These are phyloP conservation scores for Ogataea ramenticola DNA, from an alignment of 805 yeast genomes.

Conservation along the genomic window DNA sequence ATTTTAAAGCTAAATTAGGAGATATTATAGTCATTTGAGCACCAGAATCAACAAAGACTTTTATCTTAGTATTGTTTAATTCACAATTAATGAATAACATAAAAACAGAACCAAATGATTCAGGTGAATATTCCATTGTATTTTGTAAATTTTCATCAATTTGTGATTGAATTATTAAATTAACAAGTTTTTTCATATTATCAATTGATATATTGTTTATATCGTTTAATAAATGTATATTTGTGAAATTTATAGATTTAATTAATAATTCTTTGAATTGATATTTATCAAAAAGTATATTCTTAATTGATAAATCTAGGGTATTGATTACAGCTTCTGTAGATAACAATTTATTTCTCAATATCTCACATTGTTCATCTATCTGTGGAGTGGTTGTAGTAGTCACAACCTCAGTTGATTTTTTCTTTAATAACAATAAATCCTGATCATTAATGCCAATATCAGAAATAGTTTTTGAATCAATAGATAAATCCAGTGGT, in stretches of 20 bases:
- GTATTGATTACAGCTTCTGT: background rate
- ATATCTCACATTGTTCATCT: background rate
- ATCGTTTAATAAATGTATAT: background rate
- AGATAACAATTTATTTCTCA: background rate
- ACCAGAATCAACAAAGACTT: constrained; percentile 95
- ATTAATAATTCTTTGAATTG: background rate
- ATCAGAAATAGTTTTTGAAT: constrained; percentile 33
- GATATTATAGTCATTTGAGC: constrained; percentile 87
- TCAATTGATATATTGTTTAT: background rate
- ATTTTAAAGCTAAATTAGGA: constrained; percentile 64
- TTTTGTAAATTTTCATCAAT: constrained; percentile 72
- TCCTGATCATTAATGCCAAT: constrained; percentile 52
- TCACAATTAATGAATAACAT: constrained; percentile 78
- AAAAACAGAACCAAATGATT: constrained; percentile 70
- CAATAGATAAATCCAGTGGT: constrained; percentile 23
- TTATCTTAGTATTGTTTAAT: constrained; percentile 73
- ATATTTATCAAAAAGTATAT: background rate
- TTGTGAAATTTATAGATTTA: constrained; percentile 20
- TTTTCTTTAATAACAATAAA: constrained; percentile 36
- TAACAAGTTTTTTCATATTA: constrained; percentile 57
- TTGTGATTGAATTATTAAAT: constrained; percentile 59
- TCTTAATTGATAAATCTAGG: background rate
- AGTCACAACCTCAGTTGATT: constrained; percentile 1
- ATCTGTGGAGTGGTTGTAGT: constrained; percentile 17
- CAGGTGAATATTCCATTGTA: constrained; percentile 88